Evolutionary conservation across 495 filamentous ascomycete genomes (phyloP), one percentile per base, ranked within the genome.

Genomic region (Thozetella sp.): DNA sequence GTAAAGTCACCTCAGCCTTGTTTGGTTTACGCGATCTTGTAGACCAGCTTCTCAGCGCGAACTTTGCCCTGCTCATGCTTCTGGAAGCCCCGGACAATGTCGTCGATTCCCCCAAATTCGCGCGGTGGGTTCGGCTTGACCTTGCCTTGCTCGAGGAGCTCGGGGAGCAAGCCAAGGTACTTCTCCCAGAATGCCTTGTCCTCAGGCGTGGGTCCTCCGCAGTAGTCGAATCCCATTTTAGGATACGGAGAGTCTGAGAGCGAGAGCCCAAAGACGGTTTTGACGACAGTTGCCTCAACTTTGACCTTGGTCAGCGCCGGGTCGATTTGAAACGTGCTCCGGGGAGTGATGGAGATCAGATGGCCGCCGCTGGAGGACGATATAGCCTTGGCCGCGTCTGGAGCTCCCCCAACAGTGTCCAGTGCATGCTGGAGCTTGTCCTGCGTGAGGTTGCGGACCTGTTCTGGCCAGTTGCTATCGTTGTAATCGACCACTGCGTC

Each of bases 401-500:
- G 54, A 15, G 55, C 37, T 22, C 57, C 63, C 9, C 58, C 57
- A 4, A 52, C 34, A 30, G 64, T 59, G 55, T 69, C 67, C 40
- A 69, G 60, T 1, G 59, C 64, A 22, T 64, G 46, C 48, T 59
- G 50, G 10, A 69, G 57, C 1, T 58, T 50, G 22, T 67, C 59
- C 45, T 69, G 64, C 0, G 64, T 61, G 2, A 65, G 53, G 1
- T 58, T 46, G 1, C 59, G 67, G 2, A 67, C 59, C 27, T 64
- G 55, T 27, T 67, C 59, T 0, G 64, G 58, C 67, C 67, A 69
- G 13, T 59, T 51, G 0, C 58, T 26, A 9, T 69, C 59, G 15
- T 75, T 77, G 63, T 90, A 88, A 64, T 90, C 84, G 48, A 88
- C 80, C 0, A 77, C 79, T 12, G 73, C 57, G 19, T 62, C 73